These are phyloP conservation scores for Spathaspora girioi DNA, from an alignment of 805 yeast species.

Conservation along the genomic window DNA sequence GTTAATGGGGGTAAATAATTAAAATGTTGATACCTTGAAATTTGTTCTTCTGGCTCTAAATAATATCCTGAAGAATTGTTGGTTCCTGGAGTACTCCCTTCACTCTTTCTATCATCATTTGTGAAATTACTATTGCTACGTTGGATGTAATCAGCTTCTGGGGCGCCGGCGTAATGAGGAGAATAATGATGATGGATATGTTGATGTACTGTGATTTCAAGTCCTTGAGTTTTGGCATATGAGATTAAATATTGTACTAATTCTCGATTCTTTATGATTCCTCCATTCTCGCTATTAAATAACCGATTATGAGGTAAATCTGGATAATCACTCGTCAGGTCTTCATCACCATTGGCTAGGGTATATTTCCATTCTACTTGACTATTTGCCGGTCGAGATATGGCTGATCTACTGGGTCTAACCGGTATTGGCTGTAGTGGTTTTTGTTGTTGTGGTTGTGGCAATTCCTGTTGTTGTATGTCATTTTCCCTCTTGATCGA, in stretches of 20 bases:
- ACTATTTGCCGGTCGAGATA: slow-evolving; percentile 13
- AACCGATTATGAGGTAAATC: slow-evolving; percentile 19
- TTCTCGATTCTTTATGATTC: slow-evolving; percentile 50
- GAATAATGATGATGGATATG: slow-evolving; percentile 79
- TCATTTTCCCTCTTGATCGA: background rate
- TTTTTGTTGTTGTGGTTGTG: background rate
- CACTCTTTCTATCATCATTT: background rate
- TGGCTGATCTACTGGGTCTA: slow-evolving; percentile 1
- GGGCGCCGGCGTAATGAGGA: slow-evolving; percentile 26
- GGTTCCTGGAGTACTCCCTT: background rate
- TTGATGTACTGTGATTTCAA: slow-evolving; percentile 74
- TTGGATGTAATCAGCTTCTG: background rate
- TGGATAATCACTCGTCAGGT: slow-evolving; percentile 21
- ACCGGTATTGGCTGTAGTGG: slow-evolving; percentile 2
- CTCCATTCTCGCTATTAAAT: slow-evolving; percentile 30
- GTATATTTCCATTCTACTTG: slow-evolving; percentile 63
- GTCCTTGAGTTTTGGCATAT: slow-evolving; percentile 53
- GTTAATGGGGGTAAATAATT: slow-evolving; percentile 69
- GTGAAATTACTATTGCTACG: background rate
- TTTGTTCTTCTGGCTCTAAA: slow-evolving; percentile 49
- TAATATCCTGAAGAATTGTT: slow-evolving; percentile 3
- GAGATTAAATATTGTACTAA: slow-evolving; percentile 55
- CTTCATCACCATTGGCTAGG: slow-evolving; percentile 35
- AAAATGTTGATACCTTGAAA: slow-evolving; percentile 65
- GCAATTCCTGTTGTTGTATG: background rate